phyloP scores from a whole-genome alignment of 441 rosid species.

The Eutrema salsugineum region DNA sequence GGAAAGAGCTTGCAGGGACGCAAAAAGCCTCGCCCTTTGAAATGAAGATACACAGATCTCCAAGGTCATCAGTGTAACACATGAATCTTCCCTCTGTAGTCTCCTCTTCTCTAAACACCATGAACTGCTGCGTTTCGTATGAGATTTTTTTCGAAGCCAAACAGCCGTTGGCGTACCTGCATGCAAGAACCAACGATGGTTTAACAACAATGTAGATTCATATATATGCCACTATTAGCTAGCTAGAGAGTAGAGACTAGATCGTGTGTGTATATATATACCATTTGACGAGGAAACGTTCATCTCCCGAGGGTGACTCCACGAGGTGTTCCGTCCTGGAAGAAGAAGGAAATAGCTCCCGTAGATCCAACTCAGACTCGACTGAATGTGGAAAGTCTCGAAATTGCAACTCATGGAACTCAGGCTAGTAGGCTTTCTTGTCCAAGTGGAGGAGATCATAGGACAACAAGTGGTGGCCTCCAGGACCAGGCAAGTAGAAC shows the following conservation, averaged over 20 bases:
- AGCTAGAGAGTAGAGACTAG: neutral
- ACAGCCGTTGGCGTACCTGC: neutral
- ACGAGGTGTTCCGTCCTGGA: neutral
- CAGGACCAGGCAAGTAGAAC: constrained; percentile 17
- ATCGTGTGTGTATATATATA: neutral
- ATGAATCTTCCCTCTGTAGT: neutral
- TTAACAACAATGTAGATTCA: neutral
- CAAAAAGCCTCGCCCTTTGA: constrained; percentile 3
- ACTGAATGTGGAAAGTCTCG: neutral
- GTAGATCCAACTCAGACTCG: neutral
- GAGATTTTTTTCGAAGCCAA: neutral
- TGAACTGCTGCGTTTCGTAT: neutral
- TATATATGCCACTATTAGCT: neutral
- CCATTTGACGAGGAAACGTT: constrained; percentile 12
- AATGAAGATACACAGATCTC: neutral
- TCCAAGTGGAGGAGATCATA: neutral
- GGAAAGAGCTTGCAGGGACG: neutral
- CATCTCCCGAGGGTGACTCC: constrained; percentile 1
- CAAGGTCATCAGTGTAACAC: neutral
- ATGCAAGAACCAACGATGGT: neutral
- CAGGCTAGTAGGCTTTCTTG: neutral
- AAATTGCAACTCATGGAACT: neutral
- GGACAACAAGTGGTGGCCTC: constrained; percentile 10
- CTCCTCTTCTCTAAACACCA: constrained; percentile 4
- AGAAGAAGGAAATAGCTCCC: neutral